phyloP scores from a whole-genome alignment of 352 stramenopile species.

The Globisporangium iwayamae region DNA sequence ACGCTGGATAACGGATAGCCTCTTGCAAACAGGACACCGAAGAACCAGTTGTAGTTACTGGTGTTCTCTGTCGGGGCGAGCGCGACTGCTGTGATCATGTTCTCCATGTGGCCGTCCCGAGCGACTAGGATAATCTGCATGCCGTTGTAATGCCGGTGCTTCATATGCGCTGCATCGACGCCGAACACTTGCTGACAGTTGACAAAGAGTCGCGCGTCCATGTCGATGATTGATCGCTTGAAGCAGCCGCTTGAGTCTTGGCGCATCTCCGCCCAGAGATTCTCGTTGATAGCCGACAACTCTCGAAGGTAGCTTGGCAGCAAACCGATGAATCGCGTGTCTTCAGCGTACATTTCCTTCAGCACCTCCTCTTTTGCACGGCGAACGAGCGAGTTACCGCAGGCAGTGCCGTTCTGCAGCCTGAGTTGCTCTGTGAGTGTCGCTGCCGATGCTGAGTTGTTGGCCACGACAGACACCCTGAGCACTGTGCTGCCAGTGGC shows the following conservation, averaged over 20 bases:
- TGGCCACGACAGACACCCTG: background rate
- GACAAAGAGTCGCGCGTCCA: slow-evolving; percentile 14
- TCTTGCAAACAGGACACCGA: background rate
- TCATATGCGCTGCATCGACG: no score
- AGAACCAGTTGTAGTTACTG: background rate
- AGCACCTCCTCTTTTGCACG: slow-evolving; percentile 2
- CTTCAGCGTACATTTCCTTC: background rate
- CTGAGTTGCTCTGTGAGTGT: background rate
- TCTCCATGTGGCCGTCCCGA: slow-evolving; percentile 13
- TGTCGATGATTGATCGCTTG: slow-evolving; percentile 10
- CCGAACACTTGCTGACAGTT: slow-evolving; percentile 1
- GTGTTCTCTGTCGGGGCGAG: slow-evolving; percentile 1
- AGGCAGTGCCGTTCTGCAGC: background rate
- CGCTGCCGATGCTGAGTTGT: slow-evolving; percentile 1
- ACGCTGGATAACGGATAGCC: background rate
- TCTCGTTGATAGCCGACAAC: background rate
- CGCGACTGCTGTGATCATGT: slow-evolving; percentile 17
- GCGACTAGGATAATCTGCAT: no score
- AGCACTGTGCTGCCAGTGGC: background rate
- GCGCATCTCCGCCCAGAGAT: background rate
- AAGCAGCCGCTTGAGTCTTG: slow-evolving; percentile 9
- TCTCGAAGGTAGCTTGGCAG: background rate
- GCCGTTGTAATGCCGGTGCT: no score
- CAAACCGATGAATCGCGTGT: background rate
- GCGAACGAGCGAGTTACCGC: background rate